phyloP scores from a whole-genome alignment of 495 filamentous ascomycete species.

The Letharia lupina region DNA sequence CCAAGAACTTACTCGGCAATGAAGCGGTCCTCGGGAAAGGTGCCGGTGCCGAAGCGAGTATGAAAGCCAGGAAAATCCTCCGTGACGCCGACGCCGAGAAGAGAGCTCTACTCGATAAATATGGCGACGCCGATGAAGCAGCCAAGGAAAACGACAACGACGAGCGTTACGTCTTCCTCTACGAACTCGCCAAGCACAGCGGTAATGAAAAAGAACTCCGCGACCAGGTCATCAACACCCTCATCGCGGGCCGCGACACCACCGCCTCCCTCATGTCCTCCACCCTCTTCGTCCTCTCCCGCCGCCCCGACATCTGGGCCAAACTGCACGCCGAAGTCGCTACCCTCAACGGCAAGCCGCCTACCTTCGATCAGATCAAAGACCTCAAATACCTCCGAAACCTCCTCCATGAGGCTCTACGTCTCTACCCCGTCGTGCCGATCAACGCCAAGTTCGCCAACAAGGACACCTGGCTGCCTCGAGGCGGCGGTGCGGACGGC shows the following conservation, averaged over 20 bases:
- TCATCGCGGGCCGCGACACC: constrained; percentile 38
- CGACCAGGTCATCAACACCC: constrained; percentile 52
- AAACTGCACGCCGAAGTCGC: constrained; percentile 28
- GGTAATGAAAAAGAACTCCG: constrained; percentile 49
- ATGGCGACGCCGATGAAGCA: constrained; percentile 18
- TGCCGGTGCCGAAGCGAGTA: not conserved
- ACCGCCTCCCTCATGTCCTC: constrained; percentile 35
- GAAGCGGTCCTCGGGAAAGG: not conserved
- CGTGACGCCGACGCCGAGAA: constrained; percentile 5
- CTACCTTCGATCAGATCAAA: constrained; percentile 36
- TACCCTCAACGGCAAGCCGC: constrained; percentile 29
- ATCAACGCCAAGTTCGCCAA: constrained; percentile 45
- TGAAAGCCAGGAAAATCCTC: not conserved
- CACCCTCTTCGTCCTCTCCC: constrained; percentile 11
- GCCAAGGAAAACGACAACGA: constrained; percentile 17
- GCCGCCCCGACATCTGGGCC: not conserved
- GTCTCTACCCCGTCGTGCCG: constrained; percentile 52
- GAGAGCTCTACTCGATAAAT: constrained; percentile 3
- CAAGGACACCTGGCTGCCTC: constrained; percentile 42
- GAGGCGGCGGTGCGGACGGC: constrained; percentile 45
- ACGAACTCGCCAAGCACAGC: constrained; percentile 51
- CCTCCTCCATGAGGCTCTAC: constrained; percentile 42
- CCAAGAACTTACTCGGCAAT: not conserved
- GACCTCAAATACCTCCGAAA: constrained; percentile 42
- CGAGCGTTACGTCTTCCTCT: constrained; percentile 33